Evolutionary conservation across 2,329 filamentous ascomycete species (phyloP), one percentile per base, ranked within the genome.

Genomic region (Mycosphaerella sp.): DNA sequence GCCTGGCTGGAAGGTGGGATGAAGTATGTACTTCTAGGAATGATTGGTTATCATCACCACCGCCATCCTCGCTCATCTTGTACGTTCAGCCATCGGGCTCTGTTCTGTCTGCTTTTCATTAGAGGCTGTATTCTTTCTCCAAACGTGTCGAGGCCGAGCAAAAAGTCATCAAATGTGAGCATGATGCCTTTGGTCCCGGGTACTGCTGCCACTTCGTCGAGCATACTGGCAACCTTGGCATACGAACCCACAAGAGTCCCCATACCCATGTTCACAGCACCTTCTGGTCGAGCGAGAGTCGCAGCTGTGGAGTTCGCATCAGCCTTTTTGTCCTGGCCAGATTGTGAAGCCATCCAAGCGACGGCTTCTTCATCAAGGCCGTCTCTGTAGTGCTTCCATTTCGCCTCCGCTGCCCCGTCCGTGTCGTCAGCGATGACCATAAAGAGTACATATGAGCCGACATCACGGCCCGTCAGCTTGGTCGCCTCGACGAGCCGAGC

Each of bases 161-260:
- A 34, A 11, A 53, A 58, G 23, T 58, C 56, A 36, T 58, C 56
- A 48, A 58, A 58, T 1, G 47, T 46, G 6, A 58, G 34, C 56
- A 58, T 58, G 6, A 58, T 56, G 4, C 56, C 56, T 34, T 58
- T 56, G 0, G 53, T 56, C 7, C 56, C 56, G 2, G 8, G 45
- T 31, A n/a, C 56, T 38, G 7, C 50, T 39, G 42, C 46, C 4
- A 40, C 51, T 5, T 78, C 72, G 31, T 74, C 73, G 6, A 89
- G 70, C 51, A 51, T 57, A 6, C 29, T 34, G 58, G 81, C 82
- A 62, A 82, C 80, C 54, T 89, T 80, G 5, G 87, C 87, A 0
- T 82, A 87, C 63, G 85, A 83, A 39, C 88, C 82, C 42, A 86
- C 80, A 17, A 58, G 41, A 6, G 53, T 58, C 3, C 56, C 56